These are phyloP conservation scores for Haplosporangium gracile DNA, from an alignment of 192 early-diverging fungal genomes.

Conservation along the genomic window DNA sequence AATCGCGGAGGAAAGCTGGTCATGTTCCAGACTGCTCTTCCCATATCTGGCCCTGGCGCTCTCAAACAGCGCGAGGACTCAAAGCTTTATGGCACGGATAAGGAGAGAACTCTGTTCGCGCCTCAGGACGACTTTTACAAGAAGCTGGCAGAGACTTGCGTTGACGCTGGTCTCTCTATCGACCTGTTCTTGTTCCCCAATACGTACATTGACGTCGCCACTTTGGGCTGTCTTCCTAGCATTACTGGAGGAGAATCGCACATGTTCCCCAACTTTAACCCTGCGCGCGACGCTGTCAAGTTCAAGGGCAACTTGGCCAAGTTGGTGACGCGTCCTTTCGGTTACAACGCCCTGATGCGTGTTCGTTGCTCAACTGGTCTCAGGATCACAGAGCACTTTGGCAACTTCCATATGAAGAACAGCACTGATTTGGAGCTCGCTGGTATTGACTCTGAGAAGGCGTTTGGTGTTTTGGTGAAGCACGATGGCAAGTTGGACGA, in stretches of 20 bases:
- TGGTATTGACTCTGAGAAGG: conserved; percentile 87
- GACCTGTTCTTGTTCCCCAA: conserved; percentile 94
- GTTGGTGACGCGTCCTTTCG: conserved; percentile 82
- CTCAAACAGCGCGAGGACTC: conserved; percentile 90
- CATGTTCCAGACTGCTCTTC: conserved; percentile 91
- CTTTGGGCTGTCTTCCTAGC: conserved; percentile 80
- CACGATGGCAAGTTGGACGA: conserved; percentile 94
- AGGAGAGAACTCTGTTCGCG: conserved; percentile 88
- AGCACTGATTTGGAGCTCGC: conserved; percentile 93
- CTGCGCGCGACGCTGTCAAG: conserved; percentile 74
- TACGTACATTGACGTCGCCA: conserved; percentile 92
- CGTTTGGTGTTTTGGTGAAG: conserved; percentile 85
- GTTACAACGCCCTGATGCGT: conserved; percentile 88
- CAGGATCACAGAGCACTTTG: conserved; percentile 87
- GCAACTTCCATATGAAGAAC: conserved; percentile 95
- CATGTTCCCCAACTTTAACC: conserved; percentile 88
- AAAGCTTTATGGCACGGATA: conserved; percentile 92
- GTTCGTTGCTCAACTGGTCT: conserved; percentile 93
- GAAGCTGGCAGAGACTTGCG: conserved; percentile 85
- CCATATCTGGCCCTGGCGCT: conserved; percentile 88
- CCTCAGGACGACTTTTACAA: conserved; percentile 92
- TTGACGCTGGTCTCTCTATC: conserved; percentile 84
- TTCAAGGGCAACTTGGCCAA: conserved; percentile 82
- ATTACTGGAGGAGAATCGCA: conserved; percentile 92
- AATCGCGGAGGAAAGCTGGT: conserved; percentile 88